Conservation (phyloP, 768 basidiomycete species). For the Russula emetica region DNA sequence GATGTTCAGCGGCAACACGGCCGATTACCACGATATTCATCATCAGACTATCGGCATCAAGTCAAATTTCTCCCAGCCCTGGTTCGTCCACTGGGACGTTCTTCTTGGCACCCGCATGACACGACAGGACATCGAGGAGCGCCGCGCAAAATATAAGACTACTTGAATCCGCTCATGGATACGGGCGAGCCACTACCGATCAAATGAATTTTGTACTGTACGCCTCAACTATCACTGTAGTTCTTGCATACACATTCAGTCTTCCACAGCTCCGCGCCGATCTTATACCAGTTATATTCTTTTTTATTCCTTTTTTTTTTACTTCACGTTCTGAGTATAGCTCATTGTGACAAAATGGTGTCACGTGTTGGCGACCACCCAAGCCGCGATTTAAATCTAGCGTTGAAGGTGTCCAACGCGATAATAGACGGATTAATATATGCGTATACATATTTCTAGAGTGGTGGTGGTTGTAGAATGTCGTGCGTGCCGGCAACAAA, state of each 20-base stretch:
- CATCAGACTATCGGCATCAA: slow-evolving; percentile 93
- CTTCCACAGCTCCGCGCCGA: background rate
- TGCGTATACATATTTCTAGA: slow-evolving; percentile 22
- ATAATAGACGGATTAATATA: slow-evolving; percentile 21
- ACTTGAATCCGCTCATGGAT: background rate
- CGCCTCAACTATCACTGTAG: background rate
- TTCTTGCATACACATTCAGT: background rate
- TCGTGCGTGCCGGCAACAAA: slow-evolving; percentile 17
- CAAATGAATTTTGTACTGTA: background rate
- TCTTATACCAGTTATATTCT: background rate
- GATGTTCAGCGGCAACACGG: slow-evolving; percentile 78
- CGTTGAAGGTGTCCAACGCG: slow-evolving; percentile 10
- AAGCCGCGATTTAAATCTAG: slow-evolving; percentile 4
- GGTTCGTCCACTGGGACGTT: slow-evolving; percentile 92
- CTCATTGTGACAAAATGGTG: background rate
- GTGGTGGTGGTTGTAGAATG: slow-evolving; percentile 16
- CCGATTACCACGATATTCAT: slow-evolving; percentile 97
- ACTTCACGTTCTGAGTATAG: background rate
- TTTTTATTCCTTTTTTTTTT: background rate
- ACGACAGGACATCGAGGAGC: slow-evolving; percentile 55
- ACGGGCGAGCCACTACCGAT: too few species aligned
- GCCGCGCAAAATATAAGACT: slow-evolving; percentile 30
- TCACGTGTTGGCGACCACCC: background rate
- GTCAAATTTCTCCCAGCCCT: slow-evolving; percentile 92
- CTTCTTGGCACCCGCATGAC: slow-evolving; percentile 84